A percentile compares a stretch with the other conserved stretches of the same genome.
phyloP scores from a whole-genome alignment of 495 filamentous ascomycete species.

The Penicillium macrosclerotiorum region DNA sequence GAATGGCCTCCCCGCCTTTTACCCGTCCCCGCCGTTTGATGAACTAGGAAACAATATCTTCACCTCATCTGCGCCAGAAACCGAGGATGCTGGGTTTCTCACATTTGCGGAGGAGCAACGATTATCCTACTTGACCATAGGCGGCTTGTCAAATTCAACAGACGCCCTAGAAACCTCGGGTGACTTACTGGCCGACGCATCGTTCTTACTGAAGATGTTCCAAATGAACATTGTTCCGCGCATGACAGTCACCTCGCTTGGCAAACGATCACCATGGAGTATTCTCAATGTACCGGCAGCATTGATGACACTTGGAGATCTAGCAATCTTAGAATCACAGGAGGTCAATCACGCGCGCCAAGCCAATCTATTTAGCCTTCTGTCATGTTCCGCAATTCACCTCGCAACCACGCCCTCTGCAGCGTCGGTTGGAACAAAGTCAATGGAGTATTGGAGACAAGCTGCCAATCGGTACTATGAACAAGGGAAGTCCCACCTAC shows the following conservation, averaged over 20 bases:
- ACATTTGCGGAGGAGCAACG: background rate
- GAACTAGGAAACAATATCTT: too few species aligned
- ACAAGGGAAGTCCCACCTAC: conserved; percentile 20
- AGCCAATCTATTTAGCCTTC: conserved; percentile 22
- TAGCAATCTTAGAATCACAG: conserved; percentile 23
- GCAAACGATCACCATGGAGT: conserved; percentile 23
- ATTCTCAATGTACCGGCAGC: conserved; percentile 23
- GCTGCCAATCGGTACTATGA: conserved; percentile 7
- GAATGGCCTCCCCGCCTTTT: background rate
- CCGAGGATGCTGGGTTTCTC: background rate
- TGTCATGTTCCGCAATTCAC: conserved; percentile 23
- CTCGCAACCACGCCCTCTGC: conserved; percentile 11
- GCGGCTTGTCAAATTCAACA: too few species aligned
- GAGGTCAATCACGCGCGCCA: conserved; percentile 23
- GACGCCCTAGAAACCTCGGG: too few species aligned
- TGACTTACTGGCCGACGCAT: conserved; percentile 18
- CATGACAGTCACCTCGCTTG: conserved; percentile 21
- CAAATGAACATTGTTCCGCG: conserved; percentile 22
- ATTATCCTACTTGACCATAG: too few species aligned
- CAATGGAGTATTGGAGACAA: background rate
- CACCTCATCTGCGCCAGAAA: too few species aligned
- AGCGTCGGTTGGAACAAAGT: background rate
- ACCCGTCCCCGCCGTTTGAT: too few species aligned
- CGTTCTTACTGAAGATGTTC: conserved; percentile 24
- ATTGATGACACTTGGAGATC: conserved; percentile 20